phyloP scores from a whole-genome alignment of 371 early-diverging fungal genomes.

The Apophysomyces variabilis region DNA sequence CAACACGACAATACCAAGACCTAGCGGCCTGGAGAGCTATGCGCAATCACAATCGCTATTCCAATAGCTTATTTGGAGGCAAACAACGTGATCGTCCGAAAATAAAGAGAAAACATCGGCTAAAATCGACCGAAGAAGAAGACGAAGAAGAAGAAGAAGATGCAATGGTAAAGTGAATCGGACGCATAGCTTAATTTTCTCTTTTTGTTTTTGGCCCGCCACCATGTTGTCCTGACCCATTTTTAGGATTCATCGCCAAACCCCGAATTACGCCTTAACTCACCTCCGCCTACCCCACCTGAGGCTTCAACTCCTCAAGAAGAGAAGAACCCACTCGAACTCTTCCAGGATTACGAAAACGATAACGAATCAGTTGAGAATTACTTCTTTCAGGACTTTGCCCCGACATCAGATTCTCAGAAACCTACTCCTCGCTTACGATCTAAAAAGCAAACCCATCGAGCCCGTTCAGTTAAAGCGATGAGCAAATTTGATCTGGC shows the following conservation, averaged over 20 bases:
- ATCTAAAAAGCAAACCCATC: slow-evolving; percentile 10
- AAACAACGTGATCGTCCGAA: slow-evolving; percentile 36
- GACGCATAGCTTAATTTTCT: too few relatives aligned
- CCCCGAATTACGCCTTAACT: slow-evolving; percentile 6
- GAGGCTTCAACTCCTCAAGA: slow-evolving; percentile 9
- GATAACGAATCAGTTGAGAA: slow-evolving; percentile 36
- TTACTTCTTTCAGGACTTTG: slow-evolving; percentile 47
- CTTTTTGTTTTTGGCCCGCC: not conserved
- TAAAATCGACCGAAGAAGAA: slow-evolving; percentile 1
- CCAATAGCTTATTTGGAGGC: slow-evolving; percentile 40
- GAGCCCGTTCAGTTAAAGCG: not conserved
- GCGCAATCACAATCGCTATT: slow-evolving; percentile 33
- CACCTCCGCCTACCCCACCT: slow-evolving; percentile 14
- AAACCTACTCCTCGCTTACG: slow-evolving; percentile 4
- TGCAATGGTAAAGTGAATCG: not conserved
- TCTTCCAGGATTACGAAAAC: slow-evolving; percentile 28
- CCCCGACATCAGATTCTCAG: slow-evolving; percentile 15
- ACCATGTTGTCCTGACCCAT: slow-evolving; percentile 9
- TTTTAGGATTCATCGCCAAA: slow-evolving; percentile 4
- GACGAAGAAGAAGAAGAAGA: too few relatives aligned
- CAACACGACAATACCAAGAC: slow-evolving; percentile 30
- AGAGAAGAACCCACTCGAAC: not conserved
- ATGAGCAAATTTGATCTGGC: slow-evolving; percentile 31
- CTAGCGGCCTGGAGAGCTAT: slow-evolving; percentile 37
- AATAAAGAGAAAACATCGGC: not conserved